Base-by-base conservation (phyloP, 441 rosid genomes). In the Jatropha podagrica region DNA sequence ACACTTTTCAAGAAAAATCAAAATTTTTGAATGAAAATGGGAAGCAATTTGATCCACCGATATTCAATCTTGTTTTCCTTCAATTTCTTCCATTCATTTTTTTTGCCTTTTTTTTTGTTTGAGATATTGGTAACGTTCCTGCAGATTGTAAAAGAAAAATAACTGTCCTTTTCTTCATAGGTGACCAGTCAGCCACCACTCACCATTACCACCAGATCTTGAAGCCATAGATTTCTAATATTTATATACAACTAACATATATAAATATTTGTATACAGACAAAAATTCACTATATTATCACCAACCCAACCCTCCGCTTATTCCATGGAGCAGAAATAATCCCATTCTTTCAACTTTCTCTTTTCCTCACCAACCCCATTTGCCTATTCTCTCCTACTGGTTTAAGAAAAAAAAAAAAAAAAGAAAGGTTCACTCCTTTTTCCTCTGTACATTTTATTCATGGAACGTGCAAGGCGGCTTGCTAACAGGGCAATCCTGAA, bases 401-500 rank as follows among this genome's bases (percentile, higher is more conserved):
- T 27, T 15, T 51, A 11, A 12, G 32, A 67, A 44, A 69, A 15
- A 62, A 56, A 60, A 17, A 63, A 64, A 42, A 62, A 56, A 60
- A 17, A 63, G 59, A 42, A 51, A 69, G 74, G 74, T 59, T 3
- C 32, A 18, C 7, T n/a, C 20, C 8, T 54, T 69, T 27, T 38
- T 23, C 42, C 51, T 66, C 44, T 70, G 18, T 69, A 69, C n/a
- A 17, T 38, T 72, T 3, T 67, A 55, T 23, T 74, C 73, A 93
- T 93, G 99, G 99, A 93, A 81, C 95, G 97, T 17, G 99, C 98
- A 67, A 86, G 98, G 93, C 78, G 85, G 83, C 77, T 93, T 67
- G 95, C 97, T 6, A 92, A 82, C 94, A 78, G 95, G 83, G 97
- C 94, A 48, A 84, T 89, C 87, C 79, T 93, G 56, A 88, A 72